phyloP scores from a whole-genome alignment of 75 land plant genomes.

The Ceratopteris richardii region DNA sequence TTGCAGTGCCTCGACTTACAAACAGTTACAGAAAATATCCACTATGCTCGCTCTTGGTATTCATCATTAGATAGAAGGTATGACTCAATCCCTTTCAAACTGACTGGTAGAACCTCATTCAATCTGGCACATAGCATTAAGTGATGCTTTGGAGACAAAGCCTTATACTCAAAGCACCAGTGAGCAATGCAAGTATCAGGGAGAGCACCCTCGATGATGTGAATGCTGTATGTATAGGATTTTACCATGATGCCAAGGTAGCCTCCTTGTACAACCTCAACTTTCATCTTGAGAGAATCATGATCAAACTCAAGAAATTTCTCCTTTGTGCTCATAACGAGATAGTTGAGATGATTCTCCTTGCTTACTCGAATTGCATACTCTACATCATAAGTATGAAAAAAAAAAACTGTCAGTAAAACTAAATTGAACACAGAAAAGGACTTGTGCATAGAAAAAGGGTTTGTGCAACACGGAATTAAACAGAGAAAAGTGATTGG shows the following conservation, averaged over 20 bases:
- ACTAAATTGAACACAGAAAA: no score
- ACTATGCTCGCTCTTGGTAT: no score
- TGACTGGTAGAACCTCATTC: not conserved
- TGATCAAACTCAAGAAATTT: not conserved
- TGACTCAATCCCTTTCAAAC: not conserved
- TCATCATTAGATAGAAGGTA: conserved; percentile 1
- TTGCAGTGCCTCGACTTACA: no score
- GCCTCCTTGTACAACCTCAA: not conserved
- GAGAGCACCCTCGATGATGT: not conserved
- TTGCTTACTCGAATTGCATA: not conserved
- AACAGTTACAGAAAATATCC: no score
- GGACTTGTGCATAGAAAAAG: no score
- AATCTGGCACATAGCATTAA: not conserved
- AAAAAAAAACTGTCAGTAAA: no score
- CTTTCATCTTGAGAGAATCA: not conserved
- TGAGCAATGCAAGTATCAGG: not conserved
- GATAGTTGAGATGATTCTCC: not conserved
- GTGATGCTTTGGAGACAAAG: not conserved
- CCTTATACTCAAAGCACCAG: not conserved
- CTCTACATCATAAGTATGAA: not conserved
- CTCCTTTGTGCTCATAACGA: not conserved
- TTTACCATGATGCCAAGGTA: conserved; percentile 1
- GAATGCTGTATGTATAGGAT: not conserved
- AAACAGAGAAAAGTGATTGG: no score
- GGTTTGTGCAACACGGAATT: no score